Base-by-base conservation (phyloP, 2,329 filamentous ascomycete species). In the Aspergillus arachidicola region DNA sequence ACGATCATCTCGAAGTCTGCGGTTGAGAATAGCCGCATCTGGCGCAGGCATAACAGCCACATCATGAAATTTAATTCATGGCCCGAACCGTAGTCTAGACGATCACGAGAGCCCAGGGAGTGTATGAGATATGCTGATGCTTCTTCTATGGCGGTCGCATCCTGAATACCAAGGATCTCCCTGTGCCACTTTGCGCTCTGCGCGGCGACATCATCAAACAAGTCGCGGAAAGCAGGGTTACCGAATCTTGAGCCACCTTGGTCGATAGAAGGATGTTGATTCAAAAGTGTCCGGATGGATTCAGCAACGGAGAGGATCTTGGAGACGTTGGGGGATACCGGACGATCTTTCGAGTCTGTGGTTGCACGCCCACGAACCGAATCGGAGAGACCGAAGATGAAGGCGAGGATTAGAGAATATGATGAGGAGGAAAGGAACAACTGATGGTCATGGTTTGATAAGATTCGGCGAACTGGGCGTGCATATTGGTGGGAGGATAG, bases 61-160 rank as follows among this genome's bases (percentile, higher is more conserved):
- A 97, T 90, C 77, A 94, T 85, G 80, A 99, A 98, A 82, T 99
- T 98, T 66, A 99, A 86, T 80, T 99, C 95, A 78, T 99, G 95
- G 2, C 95, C 95, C 0, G 93, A 97, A 57, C 95, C 95, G 77
- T 99, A 99, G 81, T 99, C 95, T 72, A 99, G 95, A 46, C 94
- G 87, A 58, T 87, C 86, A 51, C 89, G 86, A 75, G 96, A 97
- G 53, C 95, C 95, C 68, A 98, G 94, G 0, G 91, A 90, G 73
- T 96, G 87, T 66, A 86, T 81, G 38, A 99, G 84, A 78, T 99
- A 99, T 34, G 89, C 87, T 0, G 90, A 89, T 6, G 91, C 82
- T 75, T 99, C 95, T 3, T 84, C 79, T 55, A 90, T 83, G 16
- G 90, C 90, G 1, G 77, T 77, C 19, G 75, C 59, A 55, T 80